A percentile compares a stretch with the other conserved stretches of the same genome.
These are phyloP conservation scores for Kazachstania kunashirensis DNA, from an alignment of 805 yeast species.

Conservation along the genomic window DNA sequence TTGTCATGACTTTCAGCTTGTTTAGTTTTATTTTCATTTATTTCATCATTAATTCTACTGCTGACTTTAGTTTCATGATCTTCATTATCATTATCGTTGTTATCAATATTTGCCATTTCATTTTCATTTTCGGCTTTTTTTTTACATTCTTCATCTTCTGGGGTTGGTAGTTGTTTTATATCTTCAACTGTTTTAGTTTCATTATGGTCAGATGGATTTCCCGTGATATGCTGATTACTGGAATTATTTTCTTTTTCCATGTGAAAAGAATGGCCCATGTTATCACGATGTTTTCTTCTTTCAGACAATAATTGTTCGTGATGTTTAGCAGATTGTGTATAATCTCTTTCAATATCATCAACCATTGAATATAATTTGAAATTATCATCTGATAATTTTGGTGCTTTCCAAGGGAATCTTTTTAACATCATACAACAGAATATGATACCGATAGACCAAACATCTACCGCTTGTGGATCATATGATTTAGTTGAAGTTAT, in stretches of 20 bases:
- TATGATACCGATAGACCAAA: conserved; percentile 78
- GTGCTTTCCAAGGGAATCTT: conserved; percentile 84
- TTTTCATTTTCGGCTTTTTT: not conserved
- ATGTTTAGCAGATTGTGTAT: conserved; percentile 57
- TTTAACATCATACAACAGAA: conserved; percentile 81
- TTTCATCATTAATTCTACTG: no score
- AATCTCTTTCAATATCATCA: conserved; percentile 73
- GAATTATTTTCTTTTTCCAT: no score
- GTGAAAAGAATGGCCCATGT: conserved; percentile 4
- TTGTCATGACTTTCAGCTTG: not conserved
- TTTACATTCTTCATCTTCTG: no score
- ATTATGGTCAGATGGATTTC: no score
- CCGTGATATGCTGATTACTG: no score
- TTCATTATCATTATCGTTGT: not conserved
- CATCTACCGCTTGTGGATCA: conserved; percentile 71
- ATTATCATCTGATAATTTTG: conserved; percentile 54
- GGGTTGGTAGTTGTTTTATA: conserved; percentile 1
- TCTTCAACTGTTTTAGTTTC: no score
- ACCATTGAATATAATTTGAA: conserved; percentile 53
- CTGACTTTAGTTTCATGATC: no score
- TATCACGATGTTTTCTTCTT: conserved; percentile 22
- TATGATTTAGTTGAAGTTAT: conserved; percentile 41
- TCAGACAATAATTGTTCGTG: conserved; percentile 56
- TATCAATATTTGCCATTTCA: not conserved
- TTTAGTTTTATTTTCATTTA: conserved; percentile 1